Base-by-base conservation (phyloP, 2,329 filamentous ascomycete species). In the Neocatenulostroma microsporum region DNA sequence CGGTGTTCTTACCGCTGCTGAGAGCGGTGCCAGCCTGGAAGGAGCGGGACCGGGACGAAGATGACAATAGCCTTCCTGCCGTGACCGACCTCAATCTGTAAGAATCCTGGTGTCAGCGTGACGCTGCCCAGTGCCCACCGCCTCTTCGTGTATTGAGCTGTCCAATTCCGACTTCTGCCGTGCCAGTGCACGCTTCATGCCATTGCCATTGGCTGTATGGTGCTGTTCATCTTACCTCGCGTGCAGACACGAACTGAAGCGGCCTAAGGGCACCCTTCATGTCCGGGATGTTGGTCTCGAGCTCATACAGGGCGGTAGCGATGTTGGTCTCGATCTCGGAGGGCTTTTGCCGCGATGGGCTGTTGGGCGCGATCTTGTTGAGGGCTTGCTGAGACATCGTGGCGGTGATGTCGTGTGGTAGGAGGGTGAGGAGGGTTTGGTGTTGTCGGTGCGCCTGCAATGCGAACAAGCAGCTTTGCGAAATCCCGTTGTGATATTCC, bases 31-130 rank as follows among this genome's bases (percentile, higher is more conserved):
- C 95, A 98, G 69, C 85, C 85, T 70, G 82, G 76, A 69, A 98
- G 86, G 72, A 93, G 86, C 73, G 91, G 91, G 70, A 98, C 91
- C 69, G 91, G 91, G 79, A 98, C 91, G 84, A 98, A 98, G 84
- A 98, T 94, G 79, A 94, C 89, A 77, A 98, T 91, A 67, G 91
- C 91, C 84, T 96, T 98, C 82, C 94, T 94, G 82, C 91, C 91
- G 78, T 96, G 88, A 78, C 91, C 91, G 75, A 96, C 89, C 79
- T 98, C 91, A 78, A 98, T 91, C 91, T 98, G 64, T 60, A 64
- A 65, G 63, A 68, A 62, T 70, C 68, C 68, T 71, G 68, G 68
- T 70, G 67, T 71, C 67, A 71, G 68, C 68, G 49, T 46, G 58
- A 61, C 62, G 68, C 67, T 63, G 65, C 65, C 68, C 68, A 71